Evolutionary conservation across 2,329 filamentous ascomycete genomes (phyloP).

Genomic region (Aspergillus phoenicis): DNA sequence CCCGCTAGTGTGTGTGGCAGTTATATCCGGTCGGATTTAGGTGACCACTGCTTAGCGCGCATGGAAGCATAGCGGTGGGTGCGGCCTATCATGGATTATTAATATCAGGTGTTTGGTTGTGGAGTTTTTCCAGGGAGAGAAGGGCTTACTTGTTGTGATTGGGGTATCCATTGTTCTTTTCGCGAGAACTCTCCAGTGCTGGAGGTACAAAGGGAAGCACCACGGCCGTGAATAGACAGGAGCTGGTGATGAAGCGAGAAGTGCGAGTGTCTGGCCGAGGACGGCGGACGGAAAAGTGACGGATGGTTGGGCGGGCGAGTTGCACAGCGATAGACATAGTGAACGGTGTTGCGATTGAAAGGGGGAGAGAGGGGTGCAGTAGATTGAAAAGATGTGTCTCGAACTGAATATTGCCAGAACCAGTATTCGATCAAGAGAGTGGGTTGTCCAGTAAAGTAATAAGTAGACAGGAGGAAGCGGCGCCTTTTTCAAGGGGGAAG

Average conservation of each 20-base stretch:
- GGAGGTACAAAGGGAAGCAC: slow-evolving; percentile 51
- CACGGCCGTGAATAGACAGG: slow-evolving; percentile 47
- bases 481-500: not conserved
- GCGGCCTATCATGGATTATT: slow-evolving; percentile 28
- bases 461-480: not conserved
- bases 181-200: slow-evolving; percentile 49
- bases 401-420: not conserved
- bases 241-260: slow-evolving; percentile 44
- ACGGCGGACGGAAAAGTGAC: slow-evolving; percentile 49
- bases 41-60: slow-evolving; percentile 32
- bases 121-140: not conserved
- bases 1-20: not conserved
- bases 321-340: slow-evolving; percentile 27
- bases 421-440: not conserved
- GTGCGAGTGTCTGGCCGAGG: slow-evolving; percentile 43
- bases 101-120: not conserved
- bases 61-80: slow-evolving; percentile 48
- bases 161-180: slow-evolving; percentile 42
- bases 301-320: slow-evolving; percentile 41
- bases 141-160: slow-evolving; percentile 41
- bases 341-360: slow-evolving; percentile 4
- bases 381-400: not conserved
- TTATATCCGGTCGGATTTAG: slow-evolving; percentile 10
- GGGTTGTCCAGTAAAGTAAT: not conserved
- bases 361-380: not conserved